Percentiles rank a stretch among this genome's conserved stretches.
phyloP scores from a whole-genome alignment of 202 grass and related monocot species.

The Setaria viridis region DNA sequence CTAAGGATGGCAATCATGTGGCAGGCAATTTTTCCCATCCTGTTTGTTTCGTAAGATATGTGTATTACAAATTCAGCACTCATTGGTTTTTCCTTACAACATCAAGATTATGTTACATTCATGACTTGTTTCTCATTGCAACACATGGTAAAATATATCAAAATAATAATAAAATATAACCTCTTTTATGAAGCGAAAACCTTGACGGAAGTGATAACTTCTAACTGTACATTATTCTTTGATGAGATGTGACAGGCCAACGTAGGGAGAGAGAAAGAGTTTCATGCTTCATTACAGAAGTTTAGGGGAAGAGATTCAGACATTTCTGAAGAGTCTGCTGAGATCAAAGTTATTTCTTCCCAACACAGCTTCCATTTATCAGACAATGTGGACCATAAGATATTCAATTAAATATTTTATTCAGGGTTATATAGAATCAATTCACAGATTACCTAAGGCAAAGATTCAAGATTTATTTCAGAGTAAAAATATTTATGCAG shows the following conservation, averaged over 20 bases:
- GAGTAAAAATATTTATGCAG: slow-evolving; percentile 58
- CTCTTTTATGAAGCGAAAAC: slow-evolving; percentile 5
- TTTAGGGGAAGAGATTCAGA: slow-evolving; percentile 63
- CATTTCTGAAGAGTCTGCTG: slow-evolving; percentile 64
- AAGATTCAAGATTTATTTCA: slow-evolving; percentile 69
- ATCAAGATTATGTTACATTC: slow-evolving; percentile 8
- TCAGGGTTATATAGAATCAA: slow-evolving; percentile 66
- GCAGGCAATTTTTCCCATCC: not conserved
- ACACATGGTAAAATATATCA: not conserved
- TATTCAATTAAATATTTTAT: slow-evolving; percentile 34
- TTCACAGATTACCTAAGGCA: slow-evolving; percentile 50
- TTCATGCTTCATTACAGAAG: slow-evolving; percentile 61
- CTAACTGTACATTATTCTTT: slow-evolving; percentile 10
- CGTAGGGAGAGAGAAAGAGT: slow-evolving; percentile 54
- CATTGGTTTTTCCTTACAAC: slow-evolving; percentile 13
- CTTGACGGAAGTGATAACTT: slow-evolving; percentile 22
- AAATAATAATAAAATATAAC: slow-evolving; percentile 3
- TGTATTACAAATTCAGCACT: slow-evolving; percentile 2
- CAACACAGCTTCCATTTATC: not conserved
- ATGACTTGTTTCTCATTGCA: not conserved
- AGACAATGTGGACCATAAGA: not conserved
- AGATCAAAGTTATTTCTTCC: slow-evolving; percentile 62
- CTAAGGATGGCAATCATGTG: not conserved
- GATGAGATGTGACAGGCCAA: slow-evolving; percentile 61
- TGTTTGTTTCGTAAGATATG: not conserved